Conservation (phyloP, 2,329 filamentous ascomycete species). For the Phialocephala subalpina region DNA sequence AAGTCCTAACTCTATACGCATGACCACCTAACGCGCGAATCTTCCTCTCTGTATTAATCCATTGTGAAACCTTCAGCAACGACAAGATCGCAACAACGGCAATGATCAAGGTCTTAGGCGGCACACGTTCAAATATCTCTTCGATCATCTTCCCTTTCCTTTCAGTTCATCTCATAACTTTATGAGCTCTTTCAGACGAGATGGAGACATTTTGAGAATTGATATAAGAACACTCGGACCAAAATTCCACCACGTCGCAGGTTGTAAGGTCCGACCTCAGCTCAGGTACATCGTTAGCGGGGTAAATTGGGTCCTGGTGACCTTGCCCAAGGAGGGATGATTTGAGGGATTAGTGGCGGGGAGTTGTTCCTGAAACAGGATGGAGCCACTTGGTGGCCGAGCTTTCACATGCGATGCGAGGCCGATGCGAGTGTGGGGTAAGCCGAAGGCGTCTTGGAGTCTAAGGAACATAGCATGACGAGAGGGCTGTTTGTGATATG, state of each 20-base stretch:
- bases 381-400: not conserved
- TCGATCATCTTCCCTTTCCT: slow-evolving; percentile 35
- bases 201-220: not conserved
- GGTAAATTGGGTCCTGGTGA: not conserved
- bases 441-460: not conserved
- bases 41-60: slow-evolving; percentile 52
- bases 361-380: not conserved
- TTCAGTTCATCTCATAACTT: not conserved
- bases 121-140: slow-evolving; percentile 51
- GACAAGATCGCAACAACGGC: slow-evolving; percentile 27
- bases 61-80: slow-evolving; percentile 43
- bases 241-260: slow-evolving; percentile 34
- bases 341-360: not conserved
- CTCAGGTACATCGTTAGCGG: slow-evolving; percentile 2
- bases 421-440: slow-evolving; percentile 16
- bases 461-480: not conserved
- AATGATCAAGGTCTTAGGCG: slow-evolving; percentile 42
- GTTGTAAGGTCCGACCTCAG: slow-evolving; percentile 18
- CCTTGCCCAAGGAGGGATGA: not conserved
- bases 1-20: slow-evolving; percentile 47
- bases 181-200: not conserved
- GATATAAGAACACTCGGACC: slow-evolving; percentile 18
- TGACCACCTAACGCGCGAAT: slow-evolving; percentile 56
- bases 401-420: slow-evolving; percentile 3
- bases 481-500: not conserved